Evolutionary conservation across 768 basidiomycete genomes (phyloP).

Genomic region (Serendipita indica): DNA sequence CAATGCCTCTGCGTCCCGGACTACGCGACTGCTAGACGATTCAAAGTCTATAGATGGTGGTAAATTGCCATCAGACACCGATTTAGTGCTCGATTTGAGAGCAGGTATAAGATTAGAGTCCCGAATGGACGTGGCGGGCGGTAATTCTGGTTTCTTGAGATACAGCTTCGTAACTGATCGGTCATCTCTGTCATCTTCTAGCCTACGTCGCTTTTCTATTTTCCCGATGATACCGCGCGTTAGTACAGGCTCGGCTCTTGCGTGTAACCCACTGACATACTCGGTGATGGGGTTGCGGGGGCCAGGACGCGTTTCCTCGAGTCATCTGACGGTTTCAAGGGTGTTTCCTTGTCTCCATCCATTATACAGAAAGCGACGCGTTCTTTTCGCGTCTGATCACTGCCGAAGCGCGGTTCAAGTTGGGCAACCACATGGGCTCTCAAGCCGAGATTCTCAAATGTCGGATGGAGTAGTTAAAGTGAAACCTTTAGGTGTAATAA

Average conservation of each 20-base stretch:
- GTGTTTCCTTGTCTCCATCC: too few relatives aligned
- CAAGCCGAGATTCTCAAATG: too few relatives aligned
- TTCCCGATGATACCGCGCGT: not conserved
- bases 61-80: not conserved
- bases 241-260: not conserved
- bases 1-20: constrained; percentile 21
- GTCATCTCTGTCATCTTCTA: not conserved
- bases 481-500: too few relatives aligned
- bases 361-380: too few relatives aligned
- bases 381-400: too few relatives aligned
- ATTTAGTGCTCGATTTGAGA: not conserved
- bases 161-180: not conserved
- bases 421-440: too few relatives aligned
- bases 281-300: not conserved
- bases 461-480: too few relatives aligned
- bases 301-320: not conserved
- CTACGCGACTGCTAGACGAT: not conserved
- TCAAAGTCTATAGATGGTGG: not conserved
- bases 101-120: not conserved
- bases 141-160: not conserved
- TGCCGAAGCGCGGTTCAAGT: too few relatives aligned
- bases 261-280: not conserved
- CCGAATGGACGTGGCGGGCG: not conserved
- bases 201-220: not conserved
- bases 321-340: too few relatives aligned